Percentiles rank a stretch among this genome's conserved stretches.
These are phyloP conservation scores for Lodderomyces jiufengensis DNA, from an alignment of 1,139 yeast species.

Conservation along the genomic window DNA sequence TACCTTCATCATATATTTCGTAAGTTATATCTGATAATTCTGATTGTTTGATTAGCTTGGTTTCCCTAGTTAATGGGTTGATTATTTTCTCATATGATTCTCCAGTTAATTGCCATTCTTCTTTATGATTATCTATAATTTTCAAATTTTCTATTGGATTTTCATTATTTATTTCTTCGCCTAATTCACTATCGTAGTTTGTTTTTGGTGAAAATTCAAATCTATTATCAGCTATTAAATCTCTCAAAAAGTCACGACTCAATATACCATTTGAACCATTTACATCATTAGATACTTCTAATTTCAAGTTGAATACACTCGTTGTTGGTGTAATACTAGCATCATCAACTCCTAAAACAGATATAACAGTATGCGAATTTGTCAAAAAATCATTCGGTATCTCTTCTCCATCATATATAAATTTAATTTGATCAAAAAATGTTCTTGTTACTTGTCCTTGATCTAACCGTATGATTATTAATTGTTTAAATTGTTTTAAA, in stretches of 20 bases:
- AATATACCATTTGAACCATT: conserved; percentile 24
- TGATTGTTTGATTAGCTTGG: conserved; percentile 22
- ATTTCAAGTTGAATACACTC: conserved; percentile 12
- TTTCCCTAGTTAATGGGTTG: conserved; percentile 7
- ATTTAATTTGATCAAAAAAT: conserved; percentile 26
- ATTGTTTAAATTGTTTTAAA: conserved; percentile 21
- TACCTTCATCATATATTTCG: conserved; percentile 13
- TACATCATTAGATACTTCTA: conserved; percentile 13
- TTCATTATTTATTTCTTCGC: conserved; percentile 3
- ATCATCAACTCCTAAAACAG: conserved; percentile 15
- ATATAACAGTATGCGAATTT: conserved; percentile 13
- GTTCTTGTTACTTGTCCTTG: conserved; percentile 25
- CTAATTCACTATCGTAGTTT: conserved; percentile 1
- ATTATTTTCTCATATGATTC: conserved; percentile 24
- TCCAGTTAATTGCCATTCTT: conserved; percentile 26
- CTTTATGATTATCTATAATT: conserved; percentile 21
- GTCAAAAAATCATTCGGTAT: conserved; percentile 10
- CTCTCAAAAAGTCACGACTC: conserved; percentile 27
- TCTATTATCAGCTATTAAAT: conserved; percentile 22
- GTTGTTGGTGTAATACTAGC: conserved; percentile 10
- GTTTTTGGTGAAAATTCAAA: conserved; percentile 18
- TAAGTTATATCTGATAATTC: conserved; percentile 23
- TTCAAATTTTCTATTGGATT: conserved; percentile 22
- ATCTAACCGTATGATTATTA: conserved; percentile 24
- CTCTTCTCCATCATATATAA: conserved; percentile 15